Conservation (phyloP, 2,329 filamentous ascomycete genomes). For the Mycosphaerella sp. region DNA sequence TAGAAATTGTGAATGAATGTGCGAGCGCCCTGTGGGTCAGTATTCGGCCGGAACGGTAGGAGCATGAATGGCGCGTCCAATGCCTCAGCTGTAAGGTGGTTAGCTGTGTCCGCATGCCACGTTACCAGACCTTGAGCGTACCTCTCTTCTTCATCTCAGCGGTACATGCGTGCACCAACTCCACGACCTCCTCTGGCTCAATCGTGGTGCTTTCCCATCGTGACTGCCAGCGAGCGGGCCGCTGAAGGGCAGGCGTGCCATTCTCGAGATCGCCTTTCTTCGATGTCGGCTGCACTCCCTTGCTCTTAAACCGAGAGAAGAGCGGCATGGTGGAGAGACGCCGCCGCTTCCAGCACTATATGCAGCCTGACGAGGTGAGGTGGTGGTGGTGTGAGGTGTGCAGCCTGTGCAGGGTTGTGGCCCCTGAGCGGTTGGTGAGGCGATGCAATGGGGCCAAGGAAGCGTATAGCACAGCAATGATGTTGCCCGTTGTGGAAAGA, state of each 20-base stretch:
- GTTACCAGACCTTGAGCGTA: conserved; percentile 42
- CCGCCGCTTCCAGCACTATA: not conserved
- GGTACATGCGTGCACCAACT: conserved; percentile 77
- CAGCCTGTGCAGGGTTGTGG: not conserved
- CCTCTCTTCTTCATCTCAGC: conserved; percentile 90
- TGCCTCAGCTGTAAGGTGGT: conserved; percentile 47
- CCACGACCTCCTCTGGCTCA: conserved; percentile 83
- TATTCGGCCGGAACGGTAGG: conserved; percentile 81
- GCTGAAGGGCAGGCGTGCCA: conserved; percentile 49
- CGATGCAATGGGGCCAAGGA: not conserved
- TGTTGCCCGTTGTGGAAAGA: not conserved
- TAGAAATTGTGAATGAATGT: conserved; percentile 93
- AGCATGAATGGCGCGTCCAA: conserved; percentile 89
- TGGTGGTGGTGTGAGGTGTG: not conserved
- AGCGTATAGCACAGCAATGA: not conserved
- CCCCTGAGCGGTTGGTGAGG: not conserved
- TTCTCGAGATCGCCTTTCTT: conserved; percentile 41
- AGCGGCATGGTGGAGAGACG: conserved; percentile 45
- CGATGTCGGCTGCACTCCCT: conserved; percentile 56
- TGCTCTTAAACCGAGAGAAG: conserved; percentile 64
- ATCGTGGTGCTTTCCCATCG: conserved; percentile 80
- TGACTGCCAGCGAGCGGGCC: conserved; percentile 68
- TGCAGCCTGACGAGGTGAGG: too few relatives aligned
- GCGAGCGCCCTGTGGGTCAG: conserved; percentile 84
- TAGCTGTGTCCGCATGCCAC: conserved; percentile 7